Base-by-base conservation (phyloP, 306 rosid genomes). In the Vigna trinervia region DNA sequence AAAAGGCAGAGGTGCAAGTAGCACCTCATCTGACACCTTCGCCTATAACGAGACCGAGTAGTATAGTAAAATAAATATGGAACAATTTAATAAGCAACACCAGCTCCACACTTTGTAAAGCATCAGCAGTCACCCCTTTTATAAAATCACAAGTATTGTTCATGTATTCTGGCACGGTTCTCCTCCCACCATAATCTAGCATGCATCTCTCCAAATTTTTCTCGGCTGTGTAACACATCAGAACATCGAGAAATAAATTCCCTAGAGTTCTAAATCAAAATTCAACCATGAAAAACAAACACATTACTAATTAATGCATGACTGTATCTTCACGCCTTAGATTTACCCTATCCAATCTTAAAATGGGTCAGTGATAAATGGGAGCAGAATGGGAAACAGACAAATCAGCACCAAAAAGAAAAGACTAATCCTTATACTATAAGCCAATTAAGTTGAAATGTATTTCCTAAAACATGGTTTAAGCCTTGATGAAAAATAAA, bases 121-220 rank as follows among this genome's bases (percentile, higher is more conserved):
- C 79, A 53, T 66, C 75, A 77, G 74, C 82, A 58, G 13, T 78
- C 72, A 36, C 81, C n/a, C 62, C 43, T 71, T 41, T 57, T 19
- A 48, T 56, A 63, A 69, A 66, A 72, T 87, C 83, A 91, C 89
- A 93, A 87, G 87, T 93, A 93, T 66, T 88, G 96, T 89, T 91
- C 95, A 57, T 93, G 96, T 91, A 93, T 89, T 87, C 98, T 91
- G 45, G 88, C 93, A 34, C 97, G 94, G 80, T 93, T 93, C 88
- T 93, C 98, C 84, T 91, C 98, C 98, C 98, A 93, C 98, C 98
- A 93, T 78, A 93, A 56, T 80, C 95, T 88, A 51, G 98, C 98
- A 70, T 93, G 98, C 90, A 93, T 71, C 86, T 93, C 98, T 62
- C 98, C 97, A 58, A 93, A 93, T 74, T 41, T 93, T 87, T 91